Percentiles rank a stretch among this genome's conserved stretches.
Evolutionary conservation across 495 filamentous ascomycete species (phyloP).

Genomic region (Aspergillus diversus): DNA sequence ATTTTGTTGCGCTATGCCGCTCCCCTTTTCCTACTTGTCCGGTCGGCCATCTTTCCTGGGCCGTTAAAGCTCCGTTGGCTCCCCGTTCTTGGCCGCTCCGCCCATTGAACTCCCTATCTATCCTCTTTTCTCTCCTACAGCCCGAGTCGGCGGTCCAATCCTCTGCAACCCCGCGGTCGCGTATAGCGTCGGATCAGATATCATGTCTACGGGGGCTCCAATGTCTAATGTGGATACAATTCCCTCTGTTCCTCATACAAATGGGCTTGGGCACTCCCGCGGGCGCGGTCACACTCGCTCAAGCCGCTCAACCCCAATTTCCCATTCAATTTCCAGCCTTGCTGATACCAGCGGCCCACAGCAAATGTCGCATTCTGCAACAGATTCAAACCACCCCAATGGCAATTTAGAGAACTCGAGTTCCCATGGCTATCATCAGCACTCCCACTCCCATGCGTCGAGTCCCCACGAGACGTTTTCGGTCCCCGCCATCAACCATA

Average conservation of each 20-base stretch:
- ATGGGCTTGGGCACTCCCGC: constrained; percentile 40
- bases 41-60: constrained; percentile 24
- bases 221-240: constrained; percentile 38
- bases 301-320: constrained; percentile 37
- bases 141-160: constrained; percentile 12
- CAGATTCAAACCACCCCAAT: constrained; percentile 27
- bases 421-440: constrained; percentile 30
- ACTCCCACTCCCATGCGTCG: constrained; percentile 33
- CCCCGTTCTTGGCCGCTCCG: constrained; percentile 20
- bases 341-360: constrained; percentile 25
- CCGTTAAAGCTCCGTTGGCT: constrained; percentile 24
- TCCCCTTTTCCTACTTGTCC: constrained; percentile 17
- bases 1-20: constrained; percentile 26
- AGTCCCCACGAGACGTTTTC: constrained; percentile 23
- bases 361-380: constrained; percentile 24
- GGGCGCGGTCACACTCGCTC: constrained; percentile 48
- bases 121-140: constrained; percentile 17
- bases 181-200: constrained; percentile 20
- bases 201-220: constrained; percentile 45
- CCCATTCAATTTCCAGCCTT: constrained; percentile 31
- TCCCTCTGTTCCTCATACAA: constrained; percentile 30
- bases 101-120: constrained; percentile 12
- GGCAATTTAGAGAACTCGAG: constrained; percentile 25
- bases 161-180: constrained; percentile 17
- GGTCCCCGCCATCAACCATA: constrained; percentile 36